phyloP scores from a whole-genome alignment of 2,329 filamentous ascomycete genomes.

The Fusarium multiceps region DNA sequence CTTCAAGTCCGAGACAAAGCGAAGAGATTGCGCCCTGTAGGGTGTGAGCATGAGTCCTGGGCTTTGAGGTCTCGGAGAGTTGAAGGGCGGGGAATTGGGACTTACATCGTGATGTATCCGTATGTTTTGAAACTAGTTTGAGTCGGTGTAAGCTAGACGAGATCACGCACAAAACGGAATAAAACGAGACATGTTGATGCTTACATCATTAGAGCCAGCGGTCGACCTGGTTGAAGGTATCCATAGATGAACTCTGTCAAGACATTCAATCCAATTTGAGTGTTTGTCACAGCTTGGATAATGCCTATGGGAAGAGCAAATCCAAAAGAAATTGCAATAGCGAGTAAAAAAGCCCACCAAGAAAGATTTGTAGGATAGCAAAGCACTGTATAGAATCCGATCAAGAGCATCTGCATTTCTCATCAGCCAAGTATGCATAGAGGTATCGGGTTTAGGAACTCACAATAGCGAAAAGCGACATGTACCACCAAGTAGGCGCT shows the following conservation, averaged over 20 bases:
- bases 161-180: neutral
- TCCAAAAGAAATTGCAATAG: conserved; percentile 70
- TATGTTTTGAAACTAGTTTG: conserved; percentile 68
- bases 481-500: conserved; percentile 73
- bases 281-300: conserved; percentile 76
- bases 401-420: conserved; percentile 59
- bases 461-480: conserved; percentile 66
- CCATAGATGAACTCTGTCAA: conserved; percentile 80
- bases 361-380: conserved; percentile 74
- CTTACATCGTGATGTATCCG: conserved; percentile 69
- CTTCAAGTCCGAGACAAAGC: conserved; percentile 74
- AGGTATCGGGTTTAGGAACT: conserved; percentile 31
- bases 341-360: conserved; percentile 79
- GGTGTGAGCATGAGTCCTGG: conserved; percentile 9
- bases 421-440: conserved; percentile 21
- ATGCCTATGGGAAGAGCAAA: conserved; percentile 77
- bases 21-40: conserved; percentile 67
- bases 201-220: conserved; percentile 78
- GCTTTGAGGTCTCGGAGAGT: neutral
- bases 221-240: conserved; percentile 78
- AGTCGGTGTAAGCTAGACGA: neutral
- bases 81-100: neutral
- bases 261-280: conserved; percentile 78
- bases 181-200: conserved; percentile 27
- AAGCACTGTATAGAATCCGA: conserved; percentile 66